These are phyloP conservation scores for Taxillus chinensis DNA, from an alignment of 164 flowering plant genomes.

Conservation along the genomic window DNA sequence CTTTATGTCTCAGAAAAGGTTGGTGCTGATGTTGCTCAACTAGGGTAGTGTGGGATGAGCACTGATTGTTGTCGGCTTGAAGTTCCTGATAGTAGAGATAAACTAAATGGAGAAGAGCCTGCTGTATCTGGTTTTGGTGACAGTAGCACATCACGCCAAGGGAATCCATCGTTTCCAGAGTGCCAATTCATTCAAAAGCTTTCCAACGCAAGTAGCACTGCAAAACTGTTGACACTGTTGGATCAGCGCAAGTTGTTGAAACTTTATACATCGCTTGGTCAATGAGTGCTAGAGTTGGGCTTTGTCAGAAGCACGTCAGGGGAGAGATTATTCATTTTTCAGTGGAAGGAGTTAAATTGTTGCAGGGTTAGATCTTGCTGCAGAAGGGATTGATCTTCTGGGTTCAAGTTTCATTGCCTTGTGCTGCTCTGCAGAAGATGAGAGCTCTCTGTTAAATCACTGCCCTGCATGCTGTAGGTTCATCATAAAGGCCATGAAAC, in stretches of 20 bases:
- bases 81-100: slow-evolving; percentile 89
- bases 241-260: slow-evolving; percentile 42
- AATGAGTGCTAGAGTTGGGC: slow-evolving; percentile 21
- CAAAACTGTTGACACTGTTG: slow-evolving; percentile 38
- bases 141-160: slow-evolving; percentile 28
- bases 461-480: slow-evolving; percentile 47
- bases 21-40: slow-evolving; percentile 17
- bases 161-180: slow-evolving; percentile 13
- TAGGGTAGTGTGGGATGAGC: slow-evolving; percentile 15
- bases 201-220: slow-evolving; percentile 44
- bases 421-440: neutral
- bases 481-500: slow-evolving; percentile 95
- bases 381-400: slow-evolving; percentile 24
- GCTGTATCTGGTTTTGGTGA: too few species aligned
- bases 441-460: neutral
- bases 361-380: slow-evolving; percentile 64
- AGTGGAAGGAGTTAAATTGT: slow-evolving; percentile 37
- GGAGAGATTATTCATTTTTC: slow-evolving; percentile 45
- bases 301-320: slow-evolving; percentile 34
- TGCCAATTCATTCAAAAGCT: slow-evolving; percentile 37
- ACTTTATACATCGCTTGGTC: slow-evolving; percentile 57
- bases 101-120: too few species aligned
- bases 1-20: slow-evolving; percentile 11
- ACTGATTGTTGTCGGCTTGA: slow-evolving; percentile 37
- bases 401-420: neutral